Evolutionary conservation across 176 grass and related monocot genomes (phyloP).

Genomic region (Elymus sibiricus): DNA sequence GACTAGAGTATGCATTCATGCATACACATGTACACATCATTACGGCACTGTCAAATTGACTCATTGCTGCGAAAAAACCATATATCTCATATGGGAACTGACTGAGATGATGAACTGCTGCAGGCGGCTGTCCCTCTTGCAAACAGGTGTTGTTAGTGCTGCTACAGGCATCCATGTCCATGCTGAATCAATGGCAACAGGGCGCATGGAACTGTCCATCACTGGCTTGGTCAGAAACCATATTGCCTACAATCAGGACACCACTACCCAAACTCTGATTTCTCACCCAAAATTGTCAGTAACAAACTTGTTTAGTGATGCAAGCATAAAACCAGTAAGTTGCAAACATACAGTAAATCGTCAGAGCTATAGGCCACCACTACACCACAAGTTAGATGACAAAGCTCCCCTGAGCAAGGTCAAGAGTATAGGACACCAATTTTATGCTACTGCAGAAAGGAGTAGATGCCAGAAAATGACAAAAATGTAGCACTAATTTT

Average conservation of each 20-base stretch:
- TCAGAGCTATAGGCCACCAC: neutral
- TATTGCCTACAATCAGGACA: constrained; percentile 6
- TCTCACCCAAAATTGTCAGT: constrained; percentile 18
- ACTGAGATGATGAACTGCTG: neutral
- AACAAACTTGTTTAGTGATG: constrained; percentile 2
- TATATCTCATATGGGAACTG: no score
- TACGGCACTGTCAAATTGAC: neutral
- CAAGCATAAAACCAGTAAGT: neutral
- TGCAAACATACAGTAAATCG: neutral
- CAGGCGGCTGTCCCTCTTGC: neutral
- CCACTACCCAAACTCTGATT: neutral
- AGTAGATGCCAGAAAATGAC: constrained; percentile 15
- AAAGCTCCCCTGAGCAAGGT: neutral
- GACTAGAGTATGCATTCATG: neutral
- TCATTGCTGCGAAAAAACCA: neutral
- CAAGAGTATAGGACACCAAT: neutral
- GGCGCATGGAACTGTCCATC: constrained; percentile 21
- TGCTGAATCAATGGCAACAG: neutral
- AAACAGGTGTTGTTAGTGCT: neutral
- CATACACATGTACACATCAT: neutral
- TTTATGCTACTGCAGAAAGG: neutral
- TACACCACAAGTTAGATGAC: constrained; percentile 21
- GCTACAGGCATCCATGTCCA: constrained; percentile 5
- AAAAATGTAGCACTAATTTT: constrained; percentile 10
- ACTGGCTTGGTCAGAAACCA: neutral